Conservation (phyloP, 805 yeast species). For the Wickerhamiella australiensis region DNA sequence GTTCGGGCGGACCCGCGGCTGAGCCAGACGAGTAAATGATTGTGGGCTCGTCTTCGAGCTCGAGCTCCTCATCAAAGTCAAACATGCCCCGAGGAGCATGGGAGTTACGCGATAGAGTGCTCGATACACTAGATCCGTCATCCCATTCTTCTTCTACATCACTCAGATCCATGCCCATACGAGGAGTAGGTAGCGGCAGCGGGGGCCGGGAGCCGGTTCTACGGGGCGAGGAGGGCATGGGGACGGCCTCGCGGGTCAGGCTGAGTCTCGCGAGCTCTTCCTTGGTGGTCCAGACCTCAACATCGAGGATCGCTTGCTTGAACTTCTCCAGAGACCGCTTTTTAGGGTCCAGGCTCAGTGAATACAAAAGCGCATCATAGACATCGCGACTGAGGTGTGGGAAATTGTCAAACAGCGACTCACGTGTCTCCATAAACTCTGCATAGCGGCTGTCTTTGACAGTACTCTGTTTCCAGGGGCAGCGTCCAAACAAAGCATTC, state of each 20-base stretch:
- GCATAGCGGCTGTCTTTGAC: slow-evolving; percentile 69
- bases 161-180: neutral
- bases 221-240: neutral
- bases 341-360: slow-evolving; percentile 74
- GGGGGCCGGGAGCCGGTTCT: slow-evolving; percentile 5
- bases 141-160: slow-evolving; percentile 5
- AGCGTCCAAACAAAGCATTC: slow-evolving; percentile 76
- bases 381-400: slow-evolving; percentile 79
- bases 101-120: neutral
- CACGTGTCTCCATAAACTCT: slow-evolving; percentile 78
- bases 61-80: slow-evolving; percentile 10
- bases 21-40: neutral
- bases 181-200: slow-evolving; percentile 7
- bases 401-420: slow-evolving; percentile 81
- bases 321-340: slow-evolving; percentile 59
- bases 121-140: neutral
- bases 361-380: slow-evolving; percentile 67
- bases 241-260: slow-evolving; percentile 1
- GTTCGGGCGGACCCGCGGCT: neutral
- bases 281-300: slow-evolving; percentile 69
- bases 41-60: neutral
- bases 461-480: slow-evolving; percentile 74
- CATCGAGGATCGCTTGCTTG: slow-evolving; percentile 45
- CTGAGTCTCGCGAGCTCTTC: slow-evolving; percentile 43
- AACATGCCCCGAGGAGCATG: neutral